Base-by-base conservation (phyloP, 2,329 filamentous ascomycete species). In the Paraconiothyrium brasiliense region DNA sequence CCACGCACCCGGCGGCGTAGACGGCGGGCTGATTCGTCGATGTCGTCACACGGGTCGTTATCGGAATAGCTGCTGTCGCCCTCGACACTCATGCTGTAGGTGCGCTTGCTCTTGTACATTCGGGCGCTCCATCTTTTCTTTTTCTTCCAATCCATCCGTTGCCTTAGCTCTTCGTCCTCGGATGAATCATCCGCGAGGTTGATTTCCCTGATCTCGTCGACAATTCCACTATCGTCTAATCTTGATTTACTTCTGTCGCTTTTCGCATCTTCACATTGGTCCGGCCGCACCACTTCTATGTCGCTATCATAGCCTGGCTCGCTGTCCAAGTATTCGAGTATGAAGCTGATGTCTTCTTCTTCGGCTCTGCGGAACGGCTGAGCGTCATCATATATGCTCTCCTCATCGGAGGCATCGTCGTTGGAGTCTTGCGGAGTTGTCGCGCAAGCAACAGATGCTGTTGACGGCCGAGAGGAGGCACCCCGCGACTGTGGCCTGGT, bases 1-100 rank as follows among this genome's bases (percentile, higher is more conserved):
- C 79, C 79, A 24, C 78, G 71, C 16, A 81, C 75, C 20, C 80
- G 75, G 57, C 81, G 76, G 60, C 81, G 75, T 41, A 83, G 74
- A 50, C 82, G 77, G 34, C 82, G 78, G 56, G 78, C 76, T 32
- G 67, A 76, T 8, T 70, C 68, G 43, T 77, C 75, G 44, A 78
- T 67, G 57, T 82, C 80, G 58, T 79, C 78, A 30, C 80, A 70
- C 16, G 75, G 76, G 24, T 82, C 80, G 44, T 76, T 70, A 58
- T 82, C 79, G 24, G 79, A 79, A 52, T 77, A 76, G 63, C 79
- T 81, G 57, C 77, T 77, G 54, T 82, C 80, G 55, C 79, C 80
- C 66, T 79, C 79, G 32, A 82, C 71, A 58, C 78, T 83, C 69
- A 82, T 77, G 63, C 79, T 82, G 69, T 83, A 78, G 49, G 73